Base-by-base conservation (phyloP, 208 protist species). In the Kentomonas sorsogonicus region DNA sequence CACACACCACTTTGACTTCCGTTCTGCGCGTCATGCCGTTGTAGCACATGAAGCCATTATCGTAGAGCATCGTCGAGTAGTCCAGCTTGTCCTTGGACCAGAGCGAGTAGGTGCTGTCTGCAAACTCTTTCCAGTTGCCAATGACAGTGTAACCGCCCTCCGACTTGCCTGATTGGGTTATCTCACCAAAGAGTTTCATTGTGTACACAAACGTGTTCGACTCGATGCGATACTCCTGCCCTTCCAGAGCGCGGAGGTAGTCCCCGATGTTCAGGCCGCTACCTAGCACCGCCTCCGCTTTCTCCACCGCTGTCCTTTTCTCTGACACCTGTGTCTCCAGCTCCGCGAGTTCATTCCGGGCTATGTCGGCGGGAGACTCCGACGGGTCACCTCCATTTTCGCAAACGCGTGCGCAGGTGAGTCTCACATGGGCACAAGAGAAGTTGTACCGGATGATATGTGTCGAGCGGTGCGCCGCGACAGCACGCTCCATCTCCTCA, bases 1-100 rank as follows among this genome's bases (percentile, higher is more conserved):
- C 82, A 38, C 86, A 93, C 0, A 89, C 70, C 3, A 90, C 53
- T 26, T 77, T 73, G 18, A 93, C 70, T 26, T 86, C 77, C 0
- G 63, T 75, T 0, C 52, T 54, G n/a, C 82, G 76, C 13, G 10
- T 23, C 16, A 56, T 40, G 16, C 71, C 70, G 47, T 78, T 83
- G 79, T 82, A 89, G 51, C 81, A 93, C 0, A 36, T 31, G 13
- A 31, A 31, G 15, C 86, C 81, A 20, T 78, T 45, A 10, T 66
- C 59, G 64, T 79, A 89, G 18, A 77, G 30, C 86, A 89, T 86
- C 22, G 74, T 68, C 2, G 74, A 66, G 34, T 74, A 71, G 54
- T 93, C 82, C 29, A 63, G 46, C 25, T 60, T 57, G 54, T 79
- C 66, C 57, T 70, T 79, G 22, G 68, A 46, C 85, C 85, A 92